Conservation (phyloP, 2,329 filamentous ascomycete genomes). For the Fonsecaea pugnacius region DNA sequence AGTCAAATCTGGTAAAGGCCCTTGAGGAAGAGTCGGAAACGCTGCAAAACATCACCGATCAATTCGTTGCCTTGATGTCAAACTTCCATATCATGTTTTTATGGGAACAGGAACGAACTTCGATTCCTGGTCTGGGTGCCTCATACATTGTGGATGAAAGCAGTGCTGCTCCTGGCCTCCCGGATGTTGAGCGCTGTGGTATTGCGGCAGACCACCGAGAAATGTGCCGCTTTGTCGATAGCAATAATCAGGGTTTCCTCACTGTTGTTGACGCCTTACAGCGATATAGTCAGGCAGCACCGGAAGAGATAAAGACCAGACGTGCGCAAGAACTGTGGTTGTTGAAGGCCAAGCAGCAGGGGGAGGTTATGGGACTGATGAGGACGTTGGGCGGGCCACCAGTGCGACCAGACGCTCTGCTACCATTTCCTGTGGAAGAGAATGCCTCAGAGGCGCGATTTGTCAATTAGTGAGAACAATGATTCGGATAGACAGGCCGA, state of each 20-base stretch:
- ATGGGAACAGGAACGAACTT: slow-evolving; percentile 48
- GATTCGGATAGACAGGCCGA: no score
- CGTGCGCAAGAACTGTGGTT: not conserved
- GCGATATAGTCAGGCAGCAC: not conserved
- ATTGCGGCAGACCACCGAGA: slow-evolving; percentile 41
- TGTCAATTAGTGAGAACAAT: not conserved
- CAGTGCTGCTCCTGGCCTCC: slow-evolving; percentile 43
- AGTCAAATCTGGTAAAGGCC: slow-evolving; percentile 58
- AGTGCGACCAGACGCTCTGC: not conserved
- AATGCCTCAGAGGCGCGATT: not conserved
- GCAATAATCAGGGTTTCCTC: not conserved
- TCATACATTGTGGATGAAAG: slow-evolving; percentile 43
- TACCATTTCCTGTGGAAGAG: not conserved
- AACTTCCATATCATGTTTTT: slow-evolving; percentile 47
- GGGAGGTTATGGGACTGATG: not conserved
- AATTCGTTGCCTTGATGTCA: slow-evolving; percentile 46
- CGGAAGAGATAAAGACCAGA: slow-evolving; percentile 1
- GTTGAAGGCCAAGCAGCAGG: not conserved
- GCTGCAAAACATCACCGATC: slow-evolving; percentile 47
- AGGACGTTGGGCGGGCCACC: not conserved
- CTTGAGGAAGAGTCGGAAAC: slow-evolving; percentile 54
- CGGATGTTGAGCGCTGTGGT: slow-evolving; percentile 44
- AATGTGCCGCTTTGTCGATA: slow-evolving; percentile 41
- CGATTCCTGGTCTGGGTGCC: slow-evolving; percentile 41
- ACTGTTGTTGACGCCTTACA: not conserved